Base-by-base conservation (phyloP, 2,329 filamentous ascomycete genomes). In the Neofusicoccum cordaticola region DNA sequence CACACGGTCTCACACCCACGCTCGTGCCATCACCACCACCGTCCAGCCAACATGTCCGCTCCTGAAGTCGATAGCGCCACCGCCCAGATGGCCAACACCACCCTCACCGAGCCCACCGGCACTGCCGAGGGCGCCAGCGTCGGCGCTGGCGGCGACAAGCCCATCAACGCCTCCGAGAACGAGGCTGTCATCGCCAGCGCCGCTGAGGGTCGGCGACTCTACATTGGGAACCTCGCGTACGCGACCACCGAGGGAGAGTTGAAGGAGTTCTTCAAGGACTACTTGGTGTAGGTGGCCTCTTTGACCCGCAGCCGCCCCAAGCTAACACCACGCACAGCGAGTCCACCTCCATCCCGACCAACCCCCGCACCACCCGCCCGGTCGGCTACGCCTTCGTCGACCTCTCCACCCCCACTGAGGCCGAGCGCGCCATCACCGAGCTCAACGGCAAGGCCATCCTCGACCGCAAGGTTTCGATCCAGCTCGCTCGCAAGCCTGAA, bases 171-270 rank as follows among this genome's bases (percentile, higher is more conserved):
- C 76, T 85, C 89, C 75, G 86, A 90, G 83, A 90, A 92, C 79
- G 93, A 97, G 81, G 93, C 93, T 81, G 93, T 95, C 78, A 90
- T 95, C 81, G 92, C 93, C 83, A 97, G 93, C 85, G 95, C 95
- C 82, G 93, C 94, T 82, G 95, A 99, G 87, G 94, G 95, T 82
- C 92, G 95, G 86, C 92, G 95, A 85, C 90, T 99, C 77, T 99
- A 99, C 86, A 98, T 99, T 86, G 95, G 95, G 86, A 99, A 99
- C 87, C 91, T 99, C 88, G 95, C 95, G 78, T 99, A 99, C 83
- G 93, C 94, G 90, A 98, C 95, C 89, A 97, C 93, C 82, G 95
- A 98, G 91, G 95, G 91, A 90, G 93, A 97, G 90, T 92, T 99
- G 88, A 97, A 96, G 87, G 91, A 95, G 76, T 99, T 99, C 88